Base-by-base conservation (phyloP, 2,329 filamentous ascomycete genomes). In the Pseudogymnoascus sp. region DNA sequence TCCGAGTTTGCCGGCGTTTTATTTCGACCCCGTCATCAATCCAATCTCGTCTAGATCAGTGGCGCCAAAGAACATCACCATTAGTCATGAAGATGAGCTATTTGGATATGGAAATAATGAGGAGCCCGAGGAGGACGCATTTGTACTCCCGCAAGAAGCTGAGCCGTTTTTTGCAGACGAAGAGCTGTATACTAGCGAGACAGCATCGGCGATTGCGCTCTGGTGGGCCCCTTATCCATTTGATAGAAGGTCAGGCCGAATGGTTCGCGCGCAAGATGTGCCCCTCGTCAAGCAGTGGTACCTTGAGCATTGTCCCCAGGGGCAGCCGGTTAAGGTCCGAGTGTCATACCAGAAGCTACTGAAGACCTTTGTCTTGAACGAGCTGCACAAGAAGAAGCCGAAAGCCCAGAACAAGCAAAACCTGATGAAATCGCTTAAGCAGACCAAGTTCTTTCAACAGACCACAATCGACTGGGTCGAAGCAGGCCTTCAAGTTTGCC, bases 211-310 rank as follows among this genome's bases (percentile, higher is more conserved):
- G 2, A 96, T 99, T 66, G 86, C 91, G 58, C 78, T 99, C 20
- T 99, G 94, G 93, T 99, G 95, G 95, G 93, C 94, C 28, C 95
- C 94, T 22, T 96, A 90, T 72, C 94, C 95, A 0, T 99, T 99
- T 73, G 87, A 99, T 74, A 87, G 91, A 69, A 85, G 94, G 62
- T 97, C 94, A 38, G 94, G 94, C 36, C 88, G 86, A 66, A 99
- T 97, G 92, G 92, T 97, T 63, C 86, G 95, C 60, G 94, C 94
- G 11, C 92, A 99, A 74, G 95, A 99, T 74, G 94, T 99, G 18
- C 91, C 95, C 3, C 78, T 99, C 7, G 89, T 99, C 59, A 99
- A 99, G 76, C 94, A 97, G 73, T 97, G 91, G 90, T 99, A 99
- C 71, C 81, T 99, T 5, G 93, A 99, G 75, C 95, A 99, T 72